phyloP scores from a whole-genome alignment of 1,284 basidiomycete species.

The Schizophyllum commune region DNA sequence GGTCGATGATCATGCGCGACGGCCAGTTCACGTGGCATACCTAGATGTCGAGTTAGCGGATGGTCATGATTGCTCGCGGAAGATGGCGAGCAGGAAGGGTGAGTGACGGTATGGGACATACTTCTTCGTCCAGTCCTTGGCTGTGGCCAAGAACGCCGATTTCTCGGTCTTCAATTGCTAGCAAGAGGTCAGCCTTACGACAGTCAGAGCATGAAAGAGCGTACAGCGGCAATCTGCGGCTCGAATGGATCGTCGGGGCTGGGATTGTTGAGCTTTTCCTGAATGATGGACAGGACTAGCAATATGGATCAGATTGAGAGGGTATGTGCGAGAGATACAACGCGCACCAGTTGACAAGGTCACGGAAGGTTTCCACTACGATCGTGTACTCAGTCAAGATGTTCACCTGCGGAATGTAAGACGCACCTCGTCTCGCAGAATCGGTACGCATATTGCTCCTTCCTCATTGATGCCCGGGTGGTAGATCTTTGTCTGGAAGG shows the following conservation, averaged over 20 bases:
- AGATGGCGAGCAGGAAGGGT: not conserved
- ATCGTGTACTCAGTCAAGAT: conserved; percentile 2
- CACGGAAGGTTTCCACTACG: conserved; percentile 85
- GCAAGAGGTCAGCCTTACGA: not conserved
- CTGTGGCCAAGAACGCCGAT: conserved; percentile 58
- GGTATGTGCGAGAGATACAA: not conserved
- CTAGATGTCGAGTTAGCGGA: not conserved
- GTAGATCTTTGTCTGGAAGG: conserved; percentile 84
- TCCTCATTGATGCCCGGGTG: conserved; percentile 93
- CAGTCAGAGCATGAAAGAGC: conserved; percentile 16
- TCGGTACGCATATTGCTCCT: conserved; percentile 74
- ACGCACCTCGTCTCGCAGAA: conserved; percentile 76
- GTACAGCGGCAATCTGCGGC: conserved; percentile 71
- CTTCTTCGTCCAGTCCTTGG: conserved; percentile 81
- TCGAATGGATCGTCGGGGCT: conserved; percentile 88
- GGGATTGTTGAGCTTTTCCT: conserved; percentile 83
- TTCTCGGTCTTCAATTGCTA: conserved; percentile 71
- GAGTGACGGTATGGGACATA: conserved; percentile 24
- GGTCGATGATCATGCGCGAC: not conserved
- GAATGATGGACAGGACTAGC: conserved; percentile 69
- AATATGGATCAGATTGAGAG: not conserved
- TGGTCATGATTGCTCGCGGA: not conserved
- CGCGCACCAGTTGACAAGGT: conserved; percentile 63
- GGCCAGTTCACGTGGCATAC: not conserved
- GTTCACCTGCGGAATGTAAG: not conserved